These are phyloP conservation scores for Beta vulgaris DNA, from an alignment of 148 eudicot species.

Conservation along the genomic window DNA sequence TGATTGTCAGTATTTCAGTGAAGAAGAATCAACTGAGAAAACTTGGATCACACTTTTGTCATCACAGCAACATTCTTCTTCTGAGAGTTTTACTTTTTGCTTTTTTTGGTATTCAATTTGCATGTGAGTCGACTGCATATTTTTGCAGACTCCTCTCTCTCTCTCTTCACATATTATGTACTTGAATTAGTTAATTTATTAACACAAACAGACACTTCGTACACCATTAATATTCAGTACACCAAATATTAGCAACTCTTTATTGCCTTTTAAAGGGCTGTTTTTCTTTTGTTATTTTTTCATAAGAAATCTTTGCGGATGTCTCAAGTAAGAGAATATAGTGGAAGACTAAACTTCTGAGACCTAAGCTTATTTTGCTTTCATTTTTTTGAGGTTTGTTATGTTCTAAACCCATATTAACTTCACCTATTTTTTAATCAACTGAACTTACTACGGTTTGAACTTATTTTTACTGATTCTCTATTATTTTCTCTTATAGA, in stretches of 20 bases:
- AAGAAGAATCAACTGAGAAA: conserved; percentile 19
- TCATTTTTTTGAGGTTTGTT: not conserved
- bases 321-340: conserved; percentile 20
- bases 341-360: not conserved
- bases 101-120: not conserved
- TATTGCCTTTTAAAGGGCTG: not conserved
- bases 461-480: no score
- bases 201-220: not conserved
- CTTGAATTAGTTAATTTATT: not conserved
- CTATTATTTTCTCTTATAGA: no score
- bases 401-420: no score
- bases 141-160: not conserved
- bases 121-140: not conserved
- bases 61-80: not conserved
- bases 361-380: conserved; percentile 1
- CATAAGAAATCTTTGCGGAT: conserved; percentile 21
- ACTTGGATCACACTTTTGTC: conserved; percentile 24
- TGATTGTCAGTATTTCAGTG: conserved; percentile 9
- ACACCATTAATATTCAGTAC: not conserved
- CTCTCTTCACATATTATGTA: not conserved
- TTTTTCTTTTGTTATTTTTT: not conserved
- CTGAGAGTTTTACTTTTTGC: no score
- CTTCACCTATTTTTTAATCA: no score
- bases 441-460: no score
- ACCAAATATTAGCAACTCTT: not conserved